Percentiles rank a stretch among this genome's conserved stretches.
These are phyloP conservation scores for Heterobasidion irregulare DNA, from an alignment of 1,284 basidiomycete species.

Conservation along the genomic window DNA sequence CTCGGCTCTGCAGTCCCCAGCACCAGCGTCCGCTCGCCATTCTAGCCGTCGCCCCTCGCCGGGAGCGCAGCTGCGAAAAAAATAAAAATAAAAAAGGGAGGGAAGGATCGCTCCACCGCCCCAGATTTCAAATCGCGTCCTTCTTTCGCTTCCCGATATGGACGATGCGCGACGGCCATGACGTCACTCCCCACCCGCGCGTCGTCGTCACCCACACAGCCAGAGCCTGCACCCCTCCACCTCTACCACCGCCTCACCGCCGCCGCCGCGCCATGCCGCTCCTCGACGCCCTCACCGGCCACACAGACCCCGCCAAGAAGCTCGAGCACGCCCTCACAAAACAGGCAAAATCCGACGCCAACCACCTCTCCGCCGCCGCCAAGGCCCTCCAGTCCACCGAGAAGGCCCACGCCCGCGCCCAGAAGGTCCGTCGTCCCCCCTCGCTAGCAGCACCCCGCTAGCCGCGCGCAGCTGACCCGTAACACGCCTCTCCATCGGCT, in stretches of 20 bases:
- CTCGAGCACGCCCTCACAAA: slow-evolving; percentile 36
- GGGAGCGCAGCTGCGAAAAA: not conserved
- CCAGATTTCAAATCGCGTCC: too few relatives aligned
- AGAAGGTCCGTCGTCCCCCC: slow-evolving; percentile 28
- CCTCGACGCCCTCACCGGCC: not conserved
- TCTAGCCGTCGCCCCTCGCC: too few relatives aligned
- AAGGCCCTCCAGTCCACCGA: slow-evolving; percentile 39
- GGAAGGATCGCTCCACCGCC: too few relatives aligned
- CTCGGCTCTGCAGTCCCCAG: too few relatives aligned
- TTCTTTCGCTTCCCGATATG: too few relatives aligned
- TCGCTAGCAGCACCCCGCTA: not conserved
- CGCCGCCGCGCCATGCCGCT: not conserved
- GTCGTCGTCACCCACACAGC: too few relatives aligned
- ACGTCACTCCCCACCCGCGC: too few relatives aligned
- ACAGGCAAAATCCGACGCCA: slow-evolving; percentile 40
- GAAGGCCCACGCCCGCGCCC: slow-evolving; percentile 18
- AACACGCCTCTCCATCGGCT: too few relatives aligned
- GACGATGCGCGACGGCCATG: too few relatives aligned
- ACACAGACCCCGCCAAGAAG: slow-evolving; percentile 25
- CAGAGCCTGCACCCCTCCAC: not conserved
- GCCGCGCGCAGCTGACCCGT: too few relatives aligned
- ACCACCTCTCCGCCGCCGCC: slow-evolving; percentile 31
- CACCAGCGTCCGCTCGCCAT: too few relatives aligned
- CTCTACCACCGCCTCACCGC: not conserved
- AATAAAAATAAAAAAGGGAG: too few relatives aligned